Base-by-base conservation (phyloP, 495 filamentous ascomycete species). In the Sordaria brevicollis region DNA sequence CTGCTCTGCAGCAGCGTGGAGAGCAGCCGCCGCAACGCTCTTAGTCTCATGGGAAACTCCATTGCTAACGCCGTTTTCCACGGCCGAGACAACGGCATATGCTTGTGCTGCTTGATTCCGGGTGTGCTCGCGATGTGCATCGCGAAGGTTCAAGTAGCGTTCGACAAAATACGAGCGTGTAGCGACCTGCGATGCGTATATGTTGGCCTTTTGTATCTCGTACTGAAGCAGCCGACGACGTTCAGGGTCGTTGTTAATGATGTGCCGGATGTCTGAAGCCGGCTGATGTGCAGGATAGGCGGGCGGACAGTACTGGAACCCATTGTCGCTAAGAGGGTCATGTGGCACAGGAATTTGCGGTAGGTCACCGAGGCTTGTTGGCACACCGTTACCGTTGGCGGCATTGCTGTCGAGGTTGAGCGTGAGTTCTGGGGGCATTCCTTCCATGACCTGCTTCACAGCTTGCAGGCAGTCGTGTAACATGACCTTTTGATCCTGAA, bases 131-230 rank as follows among this genome's bases (percentile, higher is more conserved):
- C 79, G 76, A 71, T 85, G 85, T 6, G 84, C 84, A 41, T 91
- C 87, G 65, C 85, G 86, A 0, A 91, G 81, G 73, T 83, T 87
- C 78, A 89, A 90, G 74, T 92, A 95, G 73, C 91, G 92, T 71
- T 96, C 91, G 2, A 94, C 89, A n/a, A 92, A 84, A 74, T 89
- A 93, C 0, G 90, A 92, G 25, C 92, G 85, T 2, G 91, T 93
- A 4, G 86, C 86, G 1, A 97, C 81, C 73, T 92, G 89, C 57
- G 87, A 91, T 7, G 87, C 87, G 71, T 93, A 90, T 31, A 97
- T 90, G 72, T 93, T 94, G 25, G 88, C 88, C 74, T 93, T 93
- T 75, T 96, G 92, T 29, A 96, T 93, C 73, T 95, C 91, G 67
- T 87, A 90, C 65, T 94, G 92, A 2, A 93, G 82, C 5, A 83